phyloP scores from a whole-genome alignment of 2,329 filamentous ascomycete genomes.

The Colletotrichum theobromicola region DNA sequence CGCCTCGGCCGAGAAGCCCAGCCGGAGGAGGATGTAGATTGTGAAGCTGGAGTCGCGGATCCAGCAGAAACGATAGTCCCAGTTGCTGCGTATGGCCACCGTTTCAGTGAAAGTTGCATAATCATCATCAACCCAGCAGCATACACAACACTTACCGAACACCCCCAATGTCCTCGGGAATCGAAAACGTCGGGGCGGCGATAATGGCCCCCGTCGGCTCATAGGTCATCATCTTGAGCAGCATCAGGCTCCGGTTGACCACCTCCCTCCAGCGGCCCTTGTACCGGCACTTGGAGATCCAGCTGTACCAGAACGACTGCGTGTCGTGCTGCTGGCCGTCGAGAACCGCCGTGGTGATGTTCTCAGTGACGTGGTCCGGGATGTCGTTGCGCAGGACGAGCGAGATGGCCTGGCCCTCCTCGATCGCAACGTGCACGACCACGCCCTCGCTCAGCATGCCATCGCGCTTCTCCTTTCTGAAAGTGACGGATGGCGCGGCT shows the following conservation, averaged over 20 bases:
- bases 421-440: slow-evolving; percentile 61
- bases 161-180: slow-evolving; percentile 77
- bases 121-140: no score
- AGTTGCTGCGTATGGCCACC: slow-evolving; percentile 49
- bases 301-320: slow-evolving; percentile 74
- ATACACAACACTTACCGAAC: slow-evolving; percentile 42
- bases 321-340: slow-evolving; percentile 72
- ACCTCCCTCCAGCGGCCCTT: slow-evolving; percentile 76
- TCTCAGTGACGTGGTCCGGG: slow-evolving; percentile 59
- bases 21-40: slow-evolving; percentile 76
- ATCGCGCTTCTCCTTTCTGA: slow-evolving; percentile 56
- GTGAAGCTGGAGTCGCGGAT: slow-evolving; percentile 80
- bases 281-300: slow-evolving; percentile 74
- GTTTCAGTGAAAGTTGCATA: not conserved
- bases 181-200: slow-evolving; percentile 77
- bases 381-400: slow-evolving; percentile 71
- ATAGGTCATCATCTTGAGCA: slow-evolving; percentile 78
- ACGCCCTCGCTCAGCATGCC: slow-evolving; percentile 68
- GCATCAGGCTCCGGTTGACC: slow-evolving; percentile 72
- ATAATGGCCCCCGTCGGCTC: slow-evolving; percentile 81
- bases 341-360: slow-evolving; percentile 63
- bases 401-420: slow-evolving; percentile 72
- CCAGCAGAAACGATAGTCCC: slow-evolving; percentile 82
- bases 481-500: slow-evolving; percentile 53
- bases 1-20: slow-evolving; percentile 78